Evolutionary conservation across 225 moss, liverwort and hornwort genomes (phyloP), one percentile per base, ranked within the genome.

Genomic region (Marchantia paleacea): DNA sequence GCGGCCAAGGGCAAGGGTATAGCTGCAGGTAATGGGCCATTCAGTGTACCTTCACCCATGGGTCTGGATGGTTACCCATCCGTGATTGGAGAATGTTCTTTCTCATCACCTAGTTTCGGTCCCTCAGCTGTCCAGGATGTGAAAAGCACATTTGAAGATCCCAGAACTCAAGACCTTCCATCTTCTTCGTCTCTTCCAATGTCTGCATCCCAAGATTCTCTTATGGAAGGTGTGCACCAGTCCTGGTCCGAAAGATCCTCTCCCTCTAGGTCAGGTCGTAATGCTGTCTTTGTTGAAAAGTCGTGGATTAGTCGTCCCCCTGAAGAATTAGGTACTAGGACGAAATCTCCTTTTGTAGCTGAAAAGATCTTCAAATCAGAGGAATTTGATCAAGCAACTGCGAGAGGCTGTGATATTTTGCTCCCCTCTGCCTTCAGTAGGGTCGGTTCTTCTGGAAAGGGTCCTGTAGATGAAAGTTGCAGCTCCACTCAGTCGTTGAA

Each of bases 1-100:
- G 85, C 80, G 49, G 61, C 55, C 78, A 87, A 85, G 80, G 87
- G 87, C 69, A 87, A 85, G 70, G 85, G 82, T 50, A 55, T 83
- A 61, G 87, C 87, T n/a, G 78, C 87, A 85, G 87, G 84, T 85
- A 86, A 83, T 79, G 87, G 73, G 55, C 50, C 69, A 73, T 81
- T 80, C 75, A 55, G 69, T 73, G 48, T 82, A 68, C 82, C 77
- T 80, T 72, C 87, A 54, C 67, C 68, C 30, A 54, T 7, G 61
- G 82, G 60, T 67, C 73, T 77, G 60, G 84, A 69, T 72, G 61
- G 77, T 18, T 80, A 84, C 26, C 76, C 74, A 10, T 76, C 71
- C 80, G 28, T 64, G 29, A 80, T 61, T 55, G 82, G 84, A 69
- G 82, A 80, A 61, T 84, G 81, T 69, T 87, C 84, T 30, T 79